These are phyloP conservation scores for Dothistroma pini DNA, from an alignment of 2,329 filamentous ascomycete genomes.

Conservation along the genomic window DNA sequence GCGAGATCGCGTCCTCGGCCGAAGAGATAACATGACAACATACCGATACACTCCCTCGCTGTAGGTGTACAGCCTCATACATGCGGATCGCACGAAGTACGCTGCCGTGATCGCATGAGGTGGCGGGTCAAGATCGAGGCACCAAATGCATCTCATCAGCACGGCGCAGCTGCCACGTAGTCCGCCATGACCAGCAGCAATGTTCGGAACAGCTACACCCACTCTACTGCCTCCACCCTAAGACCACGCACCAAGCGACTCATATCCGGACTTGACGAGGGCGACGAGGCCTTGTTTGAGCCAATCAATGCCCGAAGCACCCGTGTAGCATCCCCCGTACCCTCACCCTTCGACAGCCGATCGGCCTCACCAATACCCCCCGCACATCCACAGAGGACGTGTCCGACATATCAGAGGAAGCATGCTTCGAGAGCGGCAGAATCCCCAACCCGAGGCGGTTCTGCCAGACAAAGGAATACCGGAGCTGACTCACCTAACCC, in stretches of 20 bases:
- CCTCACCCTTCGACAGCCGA: constrained; percentile 40
- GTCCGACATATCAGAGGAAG: constrained; percentile 10
- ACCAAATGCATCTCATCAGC: constrained; percentile 1
- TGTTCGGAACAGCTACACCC: constrained; percentile 31
- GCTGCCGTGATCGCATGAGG: neutral
- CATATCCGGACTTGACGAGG: constrained; percentile 47
- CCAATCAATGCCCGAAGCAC: constrained; percentile 34
- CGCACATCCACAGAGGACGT: constrained; percentile 29
- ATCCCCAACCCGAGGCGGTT: constrained; percentile 9
- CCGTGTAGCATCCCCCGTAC: constrained; percentile 33
- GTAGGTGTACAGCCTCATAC: neutral
- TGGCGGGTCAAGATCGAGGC: neutral
- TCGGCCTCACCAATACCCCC: constrained; percentile 42
- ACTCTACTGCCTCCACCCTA: constrained; percentile 42
- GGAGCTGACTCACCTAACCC: constrained; percentile 23
- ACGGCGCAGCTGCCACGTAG: constrained; percentile 6
- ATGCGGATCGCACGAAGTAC: neutral
- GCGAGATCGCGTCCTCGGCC: neutral
- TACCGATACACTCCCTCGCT: neutral
- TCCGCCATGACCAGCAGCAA: constrained; percentile 32
- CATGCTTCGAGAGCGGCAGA: constrained; percentile 2
- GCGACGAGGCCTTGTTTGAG: constrained; percentile 36
- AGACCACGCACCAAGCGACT: constrained; percentile 46
- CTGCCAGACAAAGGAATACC: constrained; percentile 20
- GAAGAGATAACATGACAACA: neutral